These are phyloP conservation scores for Gossypium schwendimanii DNA, from an alignment of 441 rosid genomes.

Conservation along the genomic window DNA sequence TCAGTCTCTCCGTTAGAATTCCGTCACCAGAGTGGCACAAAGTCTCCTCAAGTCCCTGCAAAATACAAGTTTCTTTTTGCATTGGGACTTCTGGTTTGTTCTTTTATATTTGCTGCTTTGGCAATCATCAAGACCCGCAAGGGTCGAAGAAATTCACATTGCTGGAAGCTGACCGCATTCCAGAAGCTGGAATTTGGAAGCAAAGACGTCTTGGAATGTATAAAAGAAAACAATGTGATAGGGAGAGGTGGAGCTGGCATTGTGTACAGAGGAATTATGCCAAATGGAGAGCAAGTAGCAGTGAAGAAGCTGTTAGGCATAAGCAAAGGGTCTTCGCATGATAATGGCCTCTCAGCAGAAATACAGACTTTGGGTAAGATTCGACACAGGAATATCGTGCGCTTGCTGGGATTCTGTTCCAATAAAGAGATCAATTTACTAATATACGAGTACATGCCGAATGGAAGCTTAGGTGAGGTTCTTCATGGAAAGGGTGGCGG, in stretches of 20 bases:
- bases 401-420: slow-evolving; percentile 57
- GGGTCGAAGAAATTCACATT: slow-evolving; percentile 29
- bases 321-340: slow-evolving; percentile 61
- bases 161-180: slow-evolving; percentile 77
- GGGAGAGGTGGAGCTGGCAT: slow-evolving; percentile 82
- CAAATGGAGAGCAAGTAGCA: slow-evolving; percentile 76
- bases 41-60: slow-evolving; percentile 40
- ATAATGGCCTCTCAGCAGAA: slow-evolving; percentile 71
- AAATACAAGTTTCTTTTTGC: slow-evolving; percentile 62
- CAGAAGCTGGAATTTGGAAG: slow-evolving; percentile 63
- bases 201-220: slow-evolving; percentile 58
- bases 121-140: slow-evolving; percentile 56
- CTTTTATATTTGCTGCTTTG: slow-evolving; percentile 41
- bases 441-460: slow-evolving; percentile 72
- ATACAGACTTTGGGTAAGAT: slow-evolving; percentile 69
- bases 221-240: slow-evolving; percentile 66
- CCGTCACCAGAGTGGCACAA: slow-evolving; percentile 23
- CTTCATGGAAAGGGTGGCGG: slow-evolving; percentile 70
- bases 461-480: slow-evolving; percentile 72
- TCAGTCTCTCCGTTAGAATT: slow-evolving; percentile 30
- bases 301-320: slow-evolving; percentile 61
- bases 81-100: slow-evolving; percentile 54
- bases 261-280: slow-evolving; percentile 65
- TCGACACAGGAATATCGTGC: slow-evolving; percentile 64
- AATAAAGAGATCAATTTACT: slow-evolving; percentile 61